Evolutionary conservation across 169 alveolate species (phyloP), one percentile per base, ranked within the genome.

Genomic region (Plasmodium malariae): DNA sequence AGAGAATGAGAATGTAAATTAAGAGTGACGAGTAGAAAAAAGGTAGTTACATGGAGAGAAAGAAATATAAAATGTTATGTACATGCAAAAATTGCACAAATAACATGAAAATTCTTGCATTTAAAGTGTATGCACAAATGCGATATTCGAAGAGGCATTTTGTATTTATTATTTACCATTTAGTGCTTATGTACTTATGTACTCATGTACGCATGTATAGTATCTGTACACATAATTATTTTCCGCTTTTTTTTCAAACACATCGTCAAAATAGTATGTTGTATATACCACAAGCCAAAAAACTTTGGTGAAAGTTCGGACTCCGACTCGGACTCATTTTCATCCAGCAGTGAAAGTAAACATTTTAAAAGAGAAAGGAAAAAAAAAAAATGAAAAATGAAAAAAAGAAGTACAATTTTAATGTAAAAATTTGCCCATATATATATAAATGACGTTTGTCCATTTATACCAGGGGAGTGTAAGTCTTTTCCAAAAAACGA

Each of bases 291-390:
- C 37, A 86, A 59, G 51, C 87, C 92, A 43, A 86, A 57, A 30
- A 37, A 28, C 7, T 86, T 86, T 55, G 92, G 87, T 45, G 92
- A 86, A 63, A 86, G 92, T 48, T 86, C 92, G 17, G 88, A 74
- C 19, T 74, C 88, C 4, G 87, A 86, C 37, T 86, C 92, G 4
- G 86, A 71, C 51, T 71, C 68, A 40, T 67, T 49, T 51, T 71
- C 86, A 60, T 49, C 65, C 19, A 69, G 28, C 3, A 59, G 3
- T 14, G 65, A 37, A 12, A 51, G 55, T 49, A 71, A 48, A 19
- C 17, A 48, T 14, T 14, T 36, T 36, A 74, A 40, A 48, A 48
- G 28, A 19, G 14, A 48, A 68, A 24, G 11, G 43, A 60, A 30
- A 60, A 34, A 30, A 28, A 49, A 40, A 40, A 40, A 48, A 48